Base-by-base conservation (phyloP, 108 stramenopile species). In the Cyclostephanos invisitatus region DNA sequence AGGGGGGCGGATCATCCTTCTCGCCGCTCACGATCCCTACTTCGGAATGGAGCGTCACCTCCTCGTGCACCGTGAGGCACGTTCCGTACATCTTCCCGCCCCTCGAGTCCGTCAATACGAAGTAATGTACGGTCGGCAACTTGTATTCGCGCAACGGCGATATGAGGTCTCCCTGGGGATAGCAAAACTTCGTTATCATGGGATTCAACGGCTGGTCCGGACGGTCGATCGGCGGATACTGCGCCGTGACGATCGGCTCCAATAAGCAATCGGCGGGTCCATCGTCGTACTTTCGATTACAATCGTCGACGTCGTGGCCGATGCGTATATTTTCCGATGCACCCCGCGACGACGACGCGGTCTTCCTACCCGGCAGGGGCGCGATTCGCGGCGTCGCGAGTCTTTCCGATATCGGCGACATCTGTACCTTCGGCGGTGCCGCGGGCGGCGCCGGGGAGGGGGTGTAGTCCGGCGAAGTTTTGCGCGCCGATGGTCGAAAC, bases 81-180 rank as follows among this genome's bases (percentile, higher is more conserved):
- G 91, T 93, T 8, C 91, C 92, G 64, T 96, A 96, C 14, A 92
- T 61, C 67, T 91, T 92, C 27, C 87, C 76, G 28, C 95, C 95
- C 57, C 78, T 82, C 15, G 91, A 87, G 73, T 90, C 87, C 11
- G 95, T 96, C 53, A 92, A 65, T 11, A 89, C 91, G 82, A 96
- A 96, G 51, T 93, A 81, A 69, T 93, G 92, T n/a, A 92, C 78
- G 17, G 70, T 82, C 20, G 95, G 94, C 82, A 92, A 80, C 60
- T 80, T 74, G 68, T 88, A 95, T 50, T 84, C 80, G 36, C 58
- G 76, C 11, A 77, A 60, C 32, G 90, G 90, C 40, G 79, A 62
- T n/a, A 92, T 78, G 3, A 73, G 56, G 36, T 95, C 90, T n/a
- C 87, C 85, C 21, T 74, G 78, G 9, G 94, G 89, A 78, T 81